Evolutionary conservation across 768 basidiomycete genomes (phyloP), one percentile per base, ranked within the genome.

Genomic region (Tulasnella sp.): DNA sequence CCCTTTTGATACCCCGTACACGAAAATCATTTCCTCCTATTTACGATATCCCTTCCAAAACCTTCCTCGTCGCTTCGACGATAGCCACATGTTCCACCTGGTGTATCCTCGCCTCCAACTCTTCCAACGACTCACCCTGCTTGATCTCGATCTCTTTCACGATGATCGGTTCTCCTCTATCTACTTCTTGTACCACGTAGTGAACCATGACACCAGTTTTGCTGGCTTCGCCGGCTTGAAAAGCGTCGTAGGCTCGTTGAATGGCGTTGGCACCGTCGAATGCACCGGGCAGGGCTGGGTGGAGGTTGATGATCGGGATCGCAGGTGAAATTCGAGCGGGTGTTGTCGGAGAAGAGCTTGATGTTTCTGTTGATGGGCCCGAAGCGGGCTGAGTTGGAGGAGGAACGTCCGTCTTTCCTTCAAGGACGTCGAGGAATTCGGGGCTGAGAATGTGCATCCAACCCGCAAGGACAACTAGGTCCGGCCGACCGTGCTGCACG

Each of bases 391-490:
- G 58, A 64, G 12, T 54, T 22, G 25, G 8, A 2, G 25, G 19
- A 2, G 54, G n/a, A 14, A 52, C 73, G 38, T 38, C 34, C 34
- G 31, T 31, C 31, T 52, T 52, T 8, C 88, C 87, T 69, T 86
- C 85, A 71, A 93, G 82, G 39, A 89, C 85, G 25, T 93, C 88
- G 77, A 99, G 83, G 82, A 98, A 98, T 0, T 84, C 85, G 72
- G 93, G 91, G 76, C 91, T 90, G 77, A 98, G 87, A 80, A 99
- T 93, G 81, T 99, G 96, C 97, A 99, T 98, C 94, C 95, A 99
- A 0, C 97, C 97, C 0, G 97, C 97, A n/a, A 99, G 86, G 8
- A 99, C 93, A 69, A 99, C 88, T 34, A 97, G 82, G 83, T 98
- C 93, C 0, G 97, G 97, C 39, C 76, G 76, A n/a, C 75, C 75